phyloP scores from a whole-genome alignment of 2,329 filamentous ascomycete genomes.

The Clonostachys byssicola region DNA sequence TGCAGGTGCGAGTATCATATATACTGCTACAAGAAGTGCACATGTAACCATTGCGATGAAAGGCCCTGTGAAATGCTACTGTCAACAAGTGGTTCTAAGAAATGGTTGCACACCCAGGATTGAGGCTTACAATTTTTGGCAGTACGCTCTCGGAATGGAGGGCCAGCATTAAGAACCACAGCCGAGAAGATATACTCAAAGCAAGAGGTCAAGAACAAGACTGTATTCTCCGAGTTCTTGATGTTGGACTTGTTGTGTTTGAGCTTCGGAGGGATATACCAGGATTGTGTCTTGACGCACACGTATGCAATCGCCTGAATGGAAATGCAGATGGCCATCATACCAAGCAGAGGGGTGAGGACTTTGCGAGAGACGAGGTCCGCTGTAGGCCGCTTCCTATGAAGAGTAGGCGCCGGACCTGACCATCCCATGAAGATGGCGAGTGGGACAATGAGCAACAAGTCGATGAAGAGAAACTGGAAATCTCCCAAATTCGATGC shows the following conservation, averaged over 20 bases:
- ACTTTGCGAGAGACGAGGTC: conserved; percentile 92
- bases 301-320: conserved; percentile 73
- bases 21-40: conserved; percentile 63
- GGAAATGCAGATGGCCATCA: conserved; percentile 76
- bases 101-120: not conserved
- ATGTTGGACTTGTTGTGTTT: conserved; percentile 79
- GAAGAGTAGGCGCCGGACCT: conserved; percentile 72
- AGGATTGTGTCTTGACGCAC: conserved; percentile 72
- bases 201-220: conserved; percentile 83
- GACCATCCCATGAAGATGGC: conserved; percentile 99
- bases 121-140: conserved; percentile 66
- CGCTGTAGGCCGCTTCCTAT: conserved; percentile 83
- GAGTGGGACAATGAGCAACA: conserved; percentile 88
- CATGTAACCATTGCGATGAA: conserved; percentile 75
- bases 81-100: not conserved
- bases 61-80: conserved; percentile 51
- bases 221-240: conserved; percentile 89
- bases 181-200: conserved; percentile 94
- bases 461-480: conserved; percentile 94
- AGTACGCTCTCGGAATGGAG: conserved; percentile 81
- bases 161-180: conserved; percentile 85
- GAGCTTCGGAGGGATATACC: conserved; percentile 80
- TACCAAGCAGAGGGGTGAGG: conserved; percentile 80
- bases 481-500: conserved; percentile 96
- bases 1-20: conserved; percentile 77